Base-by-base conservation (phyloP, 2,329 filamentous ascomycete species). In the Cadophora malorum region DNA sequence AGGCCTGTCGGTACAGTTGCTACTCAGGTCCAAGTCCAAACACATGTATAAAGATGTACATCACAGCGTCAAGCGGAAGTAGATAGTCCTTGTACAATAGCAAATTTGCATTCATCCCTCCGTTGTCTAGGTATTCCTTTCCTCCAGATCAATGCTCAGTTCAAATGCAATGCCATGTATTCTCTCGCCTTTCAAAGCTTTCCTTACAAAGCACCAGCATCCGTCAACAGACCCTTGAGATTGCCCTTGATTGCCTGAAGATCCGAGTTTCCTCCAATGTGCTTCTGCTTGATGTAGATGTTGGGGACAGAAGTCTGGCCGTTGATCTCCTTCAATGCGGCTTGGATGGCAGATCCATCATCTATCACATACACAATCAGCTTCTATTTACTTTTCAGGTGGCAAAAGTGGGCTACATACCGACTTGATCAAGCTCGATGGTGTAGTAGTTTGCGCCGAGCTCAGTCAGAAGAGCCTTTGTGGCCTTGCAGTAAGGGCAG, bases 231-330 rank as follows among this genome's bases (percentile, higher is more conserved):
- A 38, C 76, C 76, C 73, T 88, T 86, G 64, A 98, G 81, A 73
- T 96, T 79, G 80, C 87, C 88, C 81, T 85, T 88, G 64, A 79
- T 79, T 0, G 82, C 84, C 82, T 94, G 90, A 72, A 96, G 80
- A 75, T 96, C 95, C 28, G 93, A 97, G 88, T 98, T 98, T 74
- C 96, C 96, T 71, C 96, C 96, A 79, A 99, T 96, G 82, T 97
- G 95, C 84, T 96, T 84, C 83, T 94, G 83, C 75, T 83, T 83
- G 81, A 99, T 98, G 85, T 92, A 98, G 83, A 97, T 91, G 84
- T 98, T 98, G 76, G 96, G 96, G 6, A 99, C 96, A 76, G 92
- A 95, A 77, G 89, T 86, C 86, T 99, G 96, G 79, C 87, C 85
- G 67, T 89, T 93, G 76, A 98, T 87, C 72, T 95, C 86, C 74